phyloP scores from a whole-genome alignment of 495 filamentous ascomycete genomes.

The Talaromyces adpressus region DNA sequence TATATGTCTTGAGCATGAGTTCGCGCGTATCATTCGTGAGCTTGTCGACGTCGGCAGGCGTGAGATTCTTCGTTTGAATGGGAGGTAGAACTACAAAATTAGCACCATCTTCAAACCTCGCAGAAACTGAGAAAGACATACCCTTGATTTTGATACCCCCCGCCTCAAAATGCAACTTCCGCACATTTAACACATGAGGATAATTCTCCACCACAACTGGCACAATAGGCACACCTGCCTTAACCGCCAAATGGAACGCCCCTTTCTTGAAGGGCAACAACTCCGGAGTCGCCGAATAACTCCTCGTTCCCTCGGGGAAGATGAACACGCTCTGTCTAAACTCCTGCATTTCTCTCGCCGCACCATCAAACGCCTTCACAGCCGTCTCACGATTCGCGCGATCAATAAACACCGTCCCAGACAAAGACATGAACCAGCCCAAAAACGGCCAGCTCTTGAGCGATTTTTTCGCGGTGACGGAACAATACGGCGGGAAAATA shows the following conservation, averaged over 20 bases:
- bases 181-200: constrained; percentile 68
- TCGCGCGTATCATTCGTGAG: constrained; percentile 65
- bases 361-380: constrained; percentile 77
- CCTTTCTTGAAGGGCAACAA: constrained; percentile 96
- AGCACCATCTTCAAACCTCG: not conserved
- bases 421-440: constrained; percentile 93
- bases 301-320: constrained; percentile 89
- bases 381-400: constrained; percentile 73
- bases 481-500: constrained; percentile 86
- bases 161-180: constrained; percentile 58
- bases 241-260: constrained; percentile 90
- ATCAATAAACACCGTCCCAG: constrained; percentile 91
- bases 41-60: constrained; percentile 71
- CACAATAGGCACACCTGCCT: constrained; percentile 88
- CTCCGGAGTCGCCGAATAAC: constrained; percentile 72
- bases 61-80: constrained; percentile 74
- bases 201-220: constrained; percentile 84
- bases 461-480: constrained; percentile 86
- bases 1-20: constrained; percentile 71
- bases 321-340: constrained; percentile 86
- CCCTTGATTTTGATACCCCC: constrained; percentile 79
- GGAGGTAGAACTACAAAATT: constrained; percentile 63
- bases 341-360: constrained; percentile 67
- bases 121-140: constrained; percentile 24
- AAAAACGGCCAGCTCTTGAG: constrained; percentile 78